Percentiles rank a stretch among this genome's conserved stretches.
Evolutionary conservation across 2,329 filamentous ascomycete genomes (phyloP).

Genomic region (Penicillium sp.): DNA sequence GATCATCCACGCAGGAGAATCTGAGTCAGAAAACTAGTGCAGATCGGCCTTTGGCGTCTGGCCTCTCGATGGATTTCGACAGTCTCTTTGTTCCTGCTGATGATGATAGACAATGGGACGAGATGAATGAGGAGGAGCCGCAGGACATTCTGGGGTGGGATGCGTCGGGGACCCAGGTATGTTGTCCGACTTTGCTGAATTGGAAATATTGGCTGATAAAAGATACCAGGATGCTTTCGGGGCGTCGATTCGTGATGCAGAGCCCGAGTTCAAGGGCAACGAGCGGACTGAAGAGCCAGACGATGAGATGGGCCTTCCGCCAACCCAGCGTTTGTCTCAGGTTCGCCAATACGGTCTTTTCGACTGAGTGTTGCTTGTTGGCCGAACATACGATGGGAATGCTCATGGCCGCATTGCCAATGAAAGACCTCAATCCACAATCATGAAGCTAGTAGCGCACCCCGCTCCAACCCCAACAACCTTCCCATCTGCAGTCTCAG

Average conservation of each 20-base stretch:
- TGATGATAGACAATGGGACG: slow-evolving; percentile 63
- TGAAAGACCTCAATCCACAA: slow-evolving; percentile 28
- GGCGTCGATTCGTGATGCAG: slow-evolving; percentile 37
- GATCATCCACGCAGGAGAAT: slow-evolving; percentile 29
- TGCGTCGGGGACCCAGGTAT: slow-evolving; percentile 50
- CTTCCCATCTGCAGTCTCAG: slow-evolving; percentile 47
- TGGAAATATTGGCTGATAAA: neutral
- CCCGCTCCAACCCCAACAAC: slow-evolving; percentile 74
- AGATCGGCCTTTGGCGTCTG: slow-evolving; percentile 31
- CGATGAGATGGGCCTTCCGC: slow-evolving; percentile 45
- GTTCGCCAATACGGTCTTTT: slow-evolving; percentile 28
- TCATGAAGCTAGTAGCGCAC: slow-evolving; percentile 84
- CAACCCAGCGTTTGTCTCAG: slow-evolving; percentile 53
- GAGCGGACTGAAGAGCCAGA: slow-evolving; percentile 19
- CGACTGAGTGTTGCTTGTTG: slow-evolving; percentile 36
- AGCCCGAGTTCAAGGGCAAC: slow-evolving; percentile 24
- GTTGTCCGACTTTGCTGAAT: neutral
- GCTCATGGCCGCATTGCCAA: neutral
- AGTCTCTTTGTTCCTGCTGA: slow-evolving; percentile 65
- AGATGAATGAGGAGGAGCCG: slow-evolving; percentile 56
- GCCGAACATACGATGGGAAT: slow-evolving; percentile 30
- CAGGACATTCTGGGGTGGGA: slow-evolving; percentile 66
- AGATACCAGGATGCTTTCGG: slow-evolving; percentile 29
- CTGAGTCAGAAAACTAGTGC: slow-evolving; percentile 21
- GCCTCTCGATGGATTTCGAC: slow-evolving; percentile 48